These are phyloP conservation scores for Coemansia sp. DNA, from an alignment of 192 early-diverging fungal genomes.

Conservation along the genomic window DNA sequence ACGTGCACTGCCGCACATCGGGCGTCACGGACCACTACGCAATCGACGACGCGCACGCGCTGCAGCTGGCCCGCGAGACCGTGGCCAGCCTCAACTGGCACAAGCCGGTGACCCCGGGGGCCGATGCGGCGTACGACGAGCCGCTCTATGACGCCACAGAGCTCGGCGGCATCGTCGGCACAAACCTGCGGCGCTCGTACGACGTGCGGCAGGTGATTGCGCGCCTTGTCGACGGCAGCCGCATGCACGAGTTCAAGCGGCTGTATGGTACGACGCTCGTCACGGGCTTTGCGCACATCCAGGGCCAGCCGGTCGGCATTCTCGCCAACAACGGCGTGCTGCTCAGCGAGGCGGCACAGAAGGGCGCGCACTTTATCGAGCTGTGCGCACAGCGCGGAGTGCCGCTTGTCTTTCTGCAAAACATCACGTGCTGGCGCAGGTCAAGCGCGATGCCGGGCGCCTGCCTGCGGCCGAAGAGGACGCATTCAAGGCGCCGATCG, in stretches of 20 bases:
- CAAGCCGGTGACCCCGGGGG: slow-evolving; percentile 53
- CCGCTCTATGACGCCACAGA: slow-evolving; percentile 81
- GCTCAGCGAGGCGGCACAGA: slow-evolving; percentile 89
- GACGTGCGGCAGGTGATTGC: slow-evolving; percentile 92
- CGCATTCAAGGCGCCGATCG: slow-evolving; percentile 77
- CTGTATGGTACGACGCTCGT: slow-evolving; percentile 85
- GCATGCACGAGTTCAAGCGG: slow-evolving; percentile 91
- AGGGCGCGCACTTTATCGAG: slow-evolving; percentile 95
- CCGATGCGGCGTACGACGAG: slow-evolving; percentile 57
- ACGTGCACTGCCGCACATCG: slow-evolving; percentile 89
- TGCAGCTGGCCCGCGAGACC: slow-evolving; percentile 75
- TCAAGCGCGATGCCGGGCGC: slow-evolving; percentile 75
- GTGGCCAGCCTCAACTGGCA: slow-evolving; percentile 82
- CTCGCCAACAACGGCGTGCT: slow-evolving; percentile 96
- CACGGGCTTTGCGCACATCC: slow-evolving; percentile 86
- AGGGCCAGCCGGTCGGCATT: slow-evolving; percentile 90
- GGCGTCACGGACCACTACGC: slow-evolving; percentile 97
- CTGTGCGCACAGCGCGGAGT: slow-evolving; percentile 84
- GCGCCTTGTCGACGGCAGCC: slow-evolving; percentile 88
- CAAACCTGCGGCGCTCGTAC: slow-evolving; percentile 82
- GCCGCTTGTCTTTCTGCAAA: slow-evolving; percentile 90
- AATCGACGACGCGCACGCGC: slow-evolving; percentile 80
- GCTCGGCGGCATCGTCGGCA: slow-evolving; percentile 91
- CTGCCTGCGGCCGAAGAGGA: slow-evolving; percentile 75
- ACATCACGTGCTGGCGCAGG: slow-evolving; percentile 90